Evolutionary conservation across 2,329 filamentous ascomycete species (phyloP).

Genomic region (Corinectria fuckeliana): DNA sequence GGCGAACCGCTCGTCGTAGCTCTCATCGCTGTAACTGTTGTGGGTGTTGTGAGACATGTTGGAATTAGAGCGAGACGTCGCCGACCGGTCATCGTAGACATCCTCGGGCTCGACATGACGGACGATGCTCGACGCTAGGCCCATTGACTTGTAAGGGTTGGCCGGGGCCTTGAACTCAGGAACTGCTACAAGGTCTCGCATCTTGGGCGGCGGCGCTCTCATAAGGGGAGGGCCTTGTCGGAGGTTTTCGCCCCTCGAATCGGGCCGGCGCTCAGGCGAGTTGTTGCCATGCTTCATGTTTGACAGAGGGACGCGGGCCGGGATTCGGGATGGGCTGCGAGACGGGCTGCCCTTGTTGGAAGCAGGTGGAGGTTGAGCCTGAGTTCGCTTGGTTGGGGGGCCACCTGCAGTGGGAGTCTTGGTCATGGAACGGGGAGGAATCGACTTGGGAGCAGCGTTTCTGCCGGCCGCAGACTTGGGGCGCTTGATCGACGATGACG

Average conservation of each 20-base stretch:
- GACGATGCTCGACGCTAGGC: slow-evolving; percentile 62
- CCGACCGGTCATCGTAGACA: slow-evolving; percentile 74
- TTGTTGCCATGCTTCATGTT: slow-evolving; percentile 75
- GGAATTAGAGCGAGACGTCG: slow-evolving; percentile 47
- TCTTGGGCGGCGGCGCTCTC: slow-evolving; percentile 83
- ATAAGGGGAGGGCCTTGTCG: slow-evolving; percentile 60
- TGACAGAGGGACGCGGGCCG: slow-evolving; percentile 71
- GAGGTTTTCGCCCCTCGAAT: slow-evolving; percentile 53
- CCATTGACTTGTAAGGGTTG: slow-evolving; percentile 56
- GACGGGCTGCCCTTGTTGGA: slow-evolving; percentile 41
- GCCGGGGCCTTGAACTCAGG: slow-evolving; percentile 58
- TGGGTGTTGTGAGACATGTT: slow-evolving; percentile 45
- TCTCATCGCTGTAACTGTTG: slow-evolving; percentile 46
- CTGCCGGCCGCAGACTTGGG: slow-evolving; percentile 43
- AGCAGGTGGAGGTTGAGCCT: slow-evolving; percentile 23
- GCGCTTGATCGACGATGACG: slow-evolving; percentile 46
- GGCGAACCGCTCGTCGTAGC: slow-evolving; percentile 46
- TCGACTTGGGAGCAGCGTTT: slow-evolving; percentile 39
- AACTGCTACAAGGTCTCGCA: slow-evolving; percentile 75
- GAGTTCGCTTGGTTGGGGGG: slow-evolving; percentile 40
- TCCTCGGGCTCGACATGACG: slow-evolving; percentile 77
- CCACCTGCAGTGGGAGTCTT: slow-evolving; percentile 62
- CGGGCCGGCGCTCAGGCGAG: slow-evolving; percentile 75
- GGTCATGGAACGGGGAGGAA: slow-evolving; percentile 49
- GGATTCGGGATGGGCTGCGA: slow-evolving; percentile 62